Evolutionary conservation across 208 protist species (phyloP).

Genomic region (Trypanosoma theileri): DNA sequence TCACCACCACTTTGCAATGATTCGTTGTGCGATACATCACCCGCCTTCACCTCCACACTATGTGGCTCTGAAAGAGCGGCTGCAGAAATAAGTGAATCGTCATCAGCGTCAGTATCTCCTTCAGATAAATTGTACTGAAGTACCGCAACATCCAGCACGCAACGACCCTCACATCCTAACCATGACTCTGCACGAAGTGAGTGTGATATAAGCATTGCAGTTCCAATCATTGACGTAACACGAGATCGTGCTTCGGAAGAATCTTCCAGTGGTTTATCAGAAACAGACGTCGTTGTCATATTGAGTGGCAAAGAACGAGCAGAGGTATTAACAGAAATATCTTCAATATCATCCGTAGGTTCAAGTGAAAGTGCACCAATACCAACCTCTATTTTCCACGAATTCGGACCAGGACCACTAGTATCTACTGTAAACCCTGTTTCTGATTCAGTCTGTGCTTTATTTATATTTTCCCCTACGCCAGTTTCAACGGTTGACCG

Average conservation of each 20-base stretch:
- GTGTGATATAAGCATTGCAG: constrained; percentile 28
- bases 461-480: not conserved
- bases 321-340: not conserved
- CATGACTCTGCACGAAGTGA: constrained; percentile 30
- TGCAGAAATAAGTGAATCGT: constrained; percentile 5
- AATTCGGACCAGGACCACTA: not conserved
- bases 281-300: not conserved
- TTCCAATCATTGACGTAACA: constrained; percentile 28
- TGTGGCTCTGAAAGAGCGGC: constrained; percentile 14
- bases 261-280: not conserved
- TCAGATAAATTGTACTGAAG: not conserved
- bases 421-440: too few relatives aligned
- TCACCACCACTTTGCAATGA: not conserved
- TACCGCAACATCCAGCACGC: constrained; percentile 23
- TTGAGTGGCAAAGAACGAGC: not conserved
- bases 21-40: constrained; percentile 8
- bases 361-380: not conserved
- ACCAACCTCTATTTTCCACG: not conserved
- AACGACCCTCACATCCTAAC: constrained; percentile 19
- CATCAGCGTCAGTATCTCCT: not conserved
- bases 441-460: not conserved
- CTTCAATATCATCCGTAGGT: not conserved
- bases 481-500: too few relatives aligned
- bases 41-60: not conserved
- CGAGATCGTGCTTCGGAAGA: not conserved